These are phyloP conservation scores for Rubus parviflorus DNA, from an alignment of 306 rosid genomes.

Conservation along the genomic window DNA sequence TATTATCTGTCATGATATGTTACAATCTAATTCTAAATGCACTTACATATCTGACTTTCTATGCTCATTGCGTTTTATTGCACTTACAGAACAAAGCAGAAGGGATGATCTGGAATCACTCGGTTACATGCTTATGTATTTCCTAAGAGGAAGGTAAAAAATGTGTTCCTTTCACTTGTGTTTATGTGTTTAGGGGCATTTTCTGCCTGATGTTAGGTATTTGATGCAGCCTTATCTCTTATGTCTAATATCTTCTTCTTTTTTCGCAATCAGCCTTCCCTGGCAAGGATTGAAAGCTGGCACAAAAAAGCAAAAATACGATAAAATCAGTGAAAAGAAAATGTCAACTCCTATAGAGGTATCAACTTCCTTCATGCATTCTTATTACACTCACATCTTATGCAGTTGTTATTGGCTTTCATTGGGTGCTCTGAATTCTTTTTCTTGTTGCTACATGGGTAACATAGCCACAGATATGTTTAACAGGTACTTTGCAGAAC, in stretches of 20 bases:
- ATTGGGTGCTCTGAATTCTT: conserved; percentile 1
- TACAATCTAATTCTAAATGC: conserved; percentile 16
- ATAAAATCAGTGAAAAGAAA: conserved; percentile 95
- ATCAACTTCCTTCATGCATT: conserved; percentile 19
- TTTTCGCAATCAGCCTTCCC: conserved; percentile 65
- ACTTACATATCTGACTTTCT: conserved; percentile 9
- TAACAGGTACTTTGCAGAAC: conserved; percentile 90
- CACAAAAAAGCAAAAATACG: conserved; percentile 94
- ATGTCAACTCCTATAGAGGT: conserved; percentile 93
- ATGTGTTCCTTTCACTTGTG: conserved; percentile 5
- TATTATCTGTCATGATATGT: conserved; percentile 28
- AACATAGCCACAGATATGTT: conserved; percentile 33
- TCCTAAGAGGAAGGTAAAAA: conserved; percentile 92
- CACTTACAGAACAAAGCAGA: conserved; percentile 92
- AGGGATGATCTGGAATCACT: conserved; percentile 99
- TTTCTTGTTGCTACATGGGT: conserved; percentile 29
- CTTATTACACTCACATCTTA: background rate
- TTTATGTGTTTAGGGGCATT: conserved; percentile 16
- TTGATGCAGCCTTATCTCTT: conserved; percentile 21
- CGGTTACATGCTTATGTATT: conserved; percentile 98
- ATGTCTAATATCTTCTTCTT: conserved; percentile 15
- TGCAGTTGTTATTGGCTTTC: conserved; percentile 4
- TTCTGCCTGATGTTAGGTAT: conserved; percentile 28
- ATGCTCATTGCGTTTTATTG: conserved; percentile 34
- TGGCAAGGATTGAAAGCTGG: conserved; percentile 99